A percentile compares a stretch with the other conserved stretches of the same genome.
Conservation (phyloP, 2,329 filamentous ascomycete species). For the Neopestalotiopsis sp. region DNA sequence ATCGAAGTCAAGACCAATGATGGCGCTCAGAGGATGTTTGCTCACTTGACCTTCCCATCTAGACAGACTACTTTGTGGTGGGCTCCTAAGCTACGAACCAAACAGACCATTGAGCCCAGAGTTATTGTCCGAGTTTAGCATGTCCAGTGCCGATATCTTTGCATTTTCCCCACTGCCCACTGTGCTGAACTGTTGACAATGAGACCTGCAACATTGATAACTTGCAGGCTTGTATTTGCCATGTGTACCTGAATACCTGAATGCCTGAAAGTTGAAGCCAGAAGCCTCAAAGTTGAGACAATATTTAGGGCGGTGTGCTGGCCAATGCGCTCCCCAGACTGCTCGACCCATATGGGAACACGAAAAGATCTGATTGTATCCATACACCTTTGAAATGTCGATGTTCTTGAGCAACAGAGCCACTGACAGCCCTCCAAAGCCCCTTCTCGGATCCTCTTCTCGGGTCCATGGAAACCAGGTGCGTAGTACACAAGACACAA, state of each 20-base stretch:
- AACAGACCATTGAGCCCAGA: no score
- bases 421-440: background rate
- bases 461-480: background rate
- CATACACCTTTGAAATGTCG: background rate
- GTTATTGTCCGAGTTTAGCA: no score
- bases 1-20: background rate
- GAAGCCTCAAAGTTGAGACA: slow-evolving; percentile 4
- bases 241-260: background rate
- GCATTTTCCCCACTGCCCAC: background rate
- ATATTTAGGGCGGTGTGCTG: background rate
- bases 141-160: background rate
- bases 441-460: background rate
- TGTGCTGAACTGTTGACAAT: background rate
- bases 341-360: background rate
- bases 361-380: background rate
- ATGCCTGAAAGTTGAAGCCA: background rate
- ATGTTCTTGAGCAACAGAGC: background rate
- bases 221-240: background rate
- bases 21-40: background rate
- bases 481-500: background rate
- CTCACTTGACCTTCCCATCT: background rate
- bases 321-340: background rate
- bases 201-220: background rate
- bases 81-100: no score
- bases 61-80: background rate